Evolutionary conservation across 768 basidiomycete species (phyloP).

Genomic region (Lactarius deliciosus): DNA sequence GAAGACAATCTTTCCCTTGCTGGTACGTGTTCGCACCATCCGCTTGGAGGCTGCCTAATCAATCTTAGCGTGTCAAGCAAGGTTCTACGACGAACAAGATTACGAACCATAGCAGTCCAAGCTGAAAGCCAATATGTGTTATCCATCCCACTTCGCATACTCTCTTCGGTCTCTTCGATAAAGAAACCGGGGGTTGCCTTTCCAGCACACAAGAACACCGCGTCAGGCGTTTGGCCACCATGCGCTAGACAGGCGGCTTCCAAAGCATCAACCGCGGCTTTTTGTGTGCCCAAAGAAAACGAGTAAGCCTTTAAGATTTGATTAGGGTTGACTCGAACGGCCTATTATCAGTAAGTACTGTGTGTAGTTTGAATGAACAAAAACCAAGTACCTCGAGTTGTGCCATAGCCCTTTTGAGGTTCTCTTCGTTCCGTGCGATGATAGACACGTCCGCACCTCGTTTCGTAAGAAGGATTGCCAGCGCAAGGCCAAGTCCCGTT

Average conservation of each 20-base stretch:
- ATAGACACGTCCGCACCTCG: conserved; percentile 83
- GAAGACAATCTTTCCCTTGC: conserved; percentile 70
- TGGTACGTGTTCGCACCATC: conserved; percentile 53
- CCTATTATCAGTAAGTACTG: conserved; percentile 38
- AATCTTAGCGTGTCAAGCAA: background rate
- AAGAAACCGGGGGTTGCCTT: conserved; percentile 68
- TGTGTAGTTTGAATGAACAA: background rate
- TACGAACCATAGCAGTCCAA: conserved; percentile 49
- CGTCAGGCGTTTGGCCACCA: conserved; percentile 64
- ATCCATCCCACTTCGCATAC: conserved; percentile 55
- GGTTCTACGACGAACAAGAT: background rate
- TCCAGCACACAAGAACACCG: conserved; percentile 80
- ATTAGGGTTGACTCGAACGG: conserved; percentile 48
- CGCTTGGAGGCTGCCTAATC: conserved; percentile 62
- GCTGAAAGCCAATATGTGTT: conserved; percentile 57
- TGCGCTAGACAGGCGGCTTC: conserved; percentile 55
- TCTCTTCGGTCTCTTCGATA: conserved; percentile 61
- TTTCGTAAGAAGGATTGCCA: conserved; percentile 63
- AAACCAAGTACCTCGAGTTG: conserved; percentile 56
- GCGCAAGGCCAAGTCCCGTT: conserved; percentile 72
- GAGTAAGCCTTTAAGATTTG: conserved; percentile 70
- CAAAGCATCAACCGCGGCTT: conserved; percentile 59
- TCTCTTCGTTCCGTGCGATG: conserved; percentile 70
- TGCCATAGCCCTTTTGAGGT: conserved; percentile 57
- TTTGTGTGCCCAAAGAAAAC: conserved; percentile 55